A percentile compares a stretch with the other conserved stretches of the same genome.
Conservation (phyloP, 176 grass and related monocot species). For the Cenchrus fungigraminus region DNA sequence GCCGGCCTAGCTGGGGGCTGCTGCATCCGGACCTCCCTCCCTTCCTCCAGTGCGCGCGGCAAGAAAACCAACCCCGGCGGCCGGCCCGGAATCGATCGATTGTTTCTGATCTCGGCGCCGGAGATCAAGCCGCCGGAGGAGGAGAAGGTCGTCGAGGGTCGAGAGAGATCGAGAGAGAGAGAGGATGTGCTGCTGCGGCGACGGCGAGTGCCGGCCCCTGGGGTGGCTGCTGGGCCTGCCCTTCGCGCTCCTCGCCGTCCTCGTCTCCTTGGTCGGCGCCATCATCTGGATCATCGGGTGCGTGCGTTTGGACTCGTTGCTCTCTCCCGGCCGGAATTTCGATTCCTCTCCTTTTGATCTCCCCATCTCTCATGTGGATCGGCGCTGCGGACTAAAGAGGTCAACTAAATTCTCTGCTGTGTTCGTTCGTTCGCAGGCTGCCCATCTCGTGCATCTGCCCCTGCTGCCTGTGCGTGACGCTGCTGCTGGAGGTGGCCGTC, state of each 20-base stretch:
- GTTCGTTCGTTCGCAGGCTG: slow-evolving; percentile 24
- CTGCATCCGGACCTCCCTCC: not conserved
- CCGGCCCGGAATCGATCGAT: not conserved
- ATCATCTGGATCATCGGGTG: slow-evolving; percentile 83
- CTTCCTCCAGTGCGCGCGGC: no score
- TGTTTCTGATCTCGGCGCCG: not conserved
- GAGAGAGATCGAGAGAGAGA: no score
- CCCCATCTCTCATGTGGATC: no score
- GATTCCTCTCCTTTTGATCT: not conserved
- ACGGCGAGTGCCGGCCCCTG: slow-evolving; percentile 64
- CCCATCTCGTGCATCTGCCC: slow-evolving; percentile 78
- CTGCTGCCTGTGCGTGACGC: slow-evolving; percentile 73
- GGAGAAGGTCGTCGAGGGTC: not conserved
- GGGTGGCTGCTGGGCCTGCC: slow-evolving; percentile 72
- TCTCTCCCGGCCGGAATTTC: no score
- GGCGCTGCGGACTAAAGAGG: no score
- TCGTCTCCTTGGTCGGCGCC: slow-evolving; percentile 71
- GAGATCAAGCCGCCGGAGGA: not conserved
- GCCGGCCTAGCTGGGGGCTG: not conserved
- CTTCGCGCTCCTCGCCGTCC: slow-evolving; percentile 73
- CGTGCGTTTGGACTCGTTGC: not conserved
- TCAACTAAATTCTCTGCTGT: not conserved
- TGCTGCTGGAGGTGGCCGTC: slow-evolving; percentile 69
- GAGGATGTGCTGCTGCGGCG: slow-evolving; percentile 47
- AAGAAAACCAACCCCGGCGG: not conserved